phyloP scores from a whole-genome alignment of 257 asterid species.

The Datura wrightii region DNA sequence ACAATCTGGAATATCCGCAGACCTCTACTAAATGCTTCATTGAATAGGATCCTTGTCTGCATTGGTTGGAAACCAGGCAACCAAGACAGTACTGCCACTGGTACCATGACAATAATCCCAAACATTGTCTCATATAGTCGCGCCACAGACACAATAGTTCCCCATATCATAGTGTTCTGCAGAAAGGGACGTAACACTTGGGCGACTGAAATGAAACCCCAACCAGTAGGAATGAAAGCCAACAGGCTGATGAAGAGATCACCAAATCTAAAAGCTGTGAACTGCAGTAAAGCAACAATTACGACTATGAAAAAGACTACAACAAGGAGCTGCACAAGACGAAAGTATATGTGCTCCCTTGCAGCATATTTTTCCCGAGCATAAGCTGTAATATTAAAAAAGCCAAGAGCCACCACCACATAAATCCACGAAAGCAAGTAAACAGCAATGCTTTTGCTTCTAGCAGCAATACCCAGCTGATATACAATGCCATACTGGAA shows the following conservation, averaged over 20 bases:
- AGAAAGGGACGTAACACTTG: conserved; percentile 79
- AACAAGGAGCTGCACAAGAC: conserved; percentile 95
- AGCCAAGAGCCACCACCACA: conserved; percentile 70
- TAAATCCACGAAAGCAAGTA: conserved; percentile 93
- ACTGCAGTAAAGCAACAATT: conserved; percentile 68
- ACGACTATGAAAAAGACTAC: conserved; percentile 63
- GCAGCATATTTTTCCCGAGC: conserved; percentile 92
- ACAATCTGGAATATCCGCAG: conserved; percentile 94
- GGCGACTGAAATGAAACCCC: conserved; percentile 86
- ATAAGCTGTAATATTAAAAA: conserved; percentile 64
- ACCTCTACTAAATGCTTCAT: conserved; percentile 97
- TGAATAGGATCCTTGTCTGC: conserved; percentile 98
- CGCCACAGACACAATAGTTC: conserved; percentile 72
- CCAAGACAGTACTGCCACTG: conserved; percentile 92
- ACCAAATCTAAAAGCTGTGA: conserved; percentile 67
- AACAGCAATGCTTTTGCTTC: conserved; percentile 80
- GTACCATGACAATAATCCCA: conserved; percentile 88
- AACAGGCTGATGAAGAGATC: conserved; percentile 87
- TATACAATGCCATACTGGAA: conserved; percentile 97
- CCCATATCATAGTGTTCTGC: conserved; percentile 76
- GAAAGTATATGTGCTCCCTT: conserved; percentile 92
- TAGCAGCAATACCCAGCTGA: conserved; percentile 86
- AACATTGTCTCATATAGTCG: conserved; percentile 89
- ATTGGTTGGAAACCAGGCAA: conserved; percentile 96
- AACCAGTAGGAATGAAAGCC: conserved; percentile 95